phyloP scores from a whole-genome alignment of 1,284 basidiomycete species.

The Malassezia dermatis region DNA sequence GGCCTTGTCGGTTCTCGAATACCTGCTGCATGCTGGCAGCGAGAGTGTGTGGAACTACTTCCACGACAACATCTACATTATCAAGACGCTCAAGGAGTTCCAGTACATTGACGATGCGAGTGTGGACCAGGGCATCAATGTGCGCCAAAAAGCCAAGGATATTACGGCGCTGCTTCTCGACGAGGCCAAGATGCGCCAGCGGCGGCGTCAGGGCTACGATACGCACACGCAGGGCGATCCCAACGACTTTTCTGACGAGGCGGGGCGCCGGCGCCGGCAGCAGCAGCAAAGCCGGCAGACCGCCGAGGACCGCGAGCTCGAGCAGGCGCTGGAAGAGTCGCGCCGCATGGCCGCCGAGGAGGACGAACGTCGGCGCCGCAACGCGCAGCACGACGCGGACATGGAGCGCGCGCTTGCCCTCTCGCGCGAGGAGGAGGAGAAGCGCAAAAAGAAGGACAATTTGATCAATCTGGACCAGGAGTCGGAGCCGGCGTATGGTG shows the following conservation, averaged over 20 bases:
- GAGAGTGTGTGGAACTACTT: slow-evolving; percentile 99
- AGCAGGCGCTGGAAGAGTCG: slow-evolving; percentile 51
- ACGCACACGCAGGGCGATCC: slow-evolving; percentile 74
- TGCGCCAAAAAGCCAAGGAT: slow-evolving; percentile 97
- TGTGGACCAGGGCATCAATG: slow-evolving; percentile 92
- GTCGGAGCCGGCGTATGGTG: slow-evolving; percentile 24
- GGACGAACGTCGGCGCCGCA: slow-evolving; percentile 31
- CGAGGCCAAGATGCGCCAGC: slow-evolving; percentile 71
- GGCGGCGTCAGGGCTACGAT: slow-evolving; percentile 68
- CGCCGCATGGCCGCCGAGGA: slow-evolving; percentile 47
- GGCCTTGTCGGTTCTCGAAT: slow-evolving; percentile 91
- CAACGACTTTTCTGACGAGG: slow-evolving; percentile 55
- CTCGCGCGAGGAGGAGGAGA: slow-evolving; percentile 65
- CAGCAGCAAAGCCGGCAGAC: slow-evolving; percentile 59
- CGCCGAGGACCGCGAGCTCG: slow-evolving; percentile 53
- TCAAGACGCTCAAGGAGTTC: slow-evolving; percentile 99
- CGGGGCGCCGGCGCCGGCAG: slow-evolving; percentile 66
- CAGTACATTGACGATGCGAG: slow-evolving; percentile 90
- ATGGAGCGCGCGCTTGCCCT: slow-evolving; percentile 65
- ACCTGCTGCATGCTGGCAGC: slow-evolving; percentile 87
- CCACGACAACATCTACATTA: slow-evolving; percentile 85
- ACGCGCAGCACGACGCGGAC: slow-evolving; percentile 59
- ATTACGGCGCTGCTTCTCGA: slow-evolving; percentile 93
- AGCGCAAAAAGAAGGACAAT: slow-evolving; percentile 60
- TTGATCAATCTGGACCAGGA: slow-evolving; percentile 37